Conservation (phyloP, 2,329 filamentous ascomycete genomes). For the Aspergillus novofumigatus region DNA sequence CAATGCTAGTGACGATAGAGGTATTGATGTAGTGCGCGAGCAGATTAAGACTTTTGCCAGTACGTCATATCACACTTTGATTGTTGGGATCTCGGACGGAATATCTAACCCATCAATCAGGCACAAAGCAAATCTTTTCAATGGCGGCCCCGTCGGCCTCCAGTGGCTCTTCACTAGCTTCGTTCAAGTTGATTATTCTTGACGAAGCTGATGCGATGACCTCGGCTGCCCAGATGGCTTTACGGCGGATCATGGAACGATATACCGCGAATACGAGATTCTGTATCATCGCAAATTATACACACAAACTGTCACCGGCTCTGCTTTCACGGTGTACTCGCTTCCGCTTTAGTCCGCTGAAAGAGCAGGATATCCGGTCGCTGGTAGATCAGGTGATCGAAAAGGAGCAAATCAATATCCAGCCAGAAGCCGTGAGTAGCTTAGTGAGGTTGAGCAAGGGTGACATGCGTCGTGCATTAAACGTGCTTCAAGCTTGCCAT, state of each 20-base stretch:
- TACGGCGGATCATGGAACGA: constrained; percentile 97
- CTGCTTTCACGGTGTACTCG: constrained; percentile 89
- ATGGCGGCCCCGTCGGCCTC: constrained; percentile 47
- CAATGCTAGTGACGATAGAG: constrained; percentile 94
- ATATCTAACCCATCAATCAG: constrained; percentile 18
- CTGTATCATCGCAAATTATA: constrained; percentile 98
- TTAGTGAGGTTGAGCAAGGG: constrained; percentile 86
- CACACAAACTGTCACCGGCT: constrained; percentile 92
- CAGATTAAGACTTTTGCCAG: constrained; percentile 99
- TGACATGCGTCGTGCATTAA: constrained; percentile 91
- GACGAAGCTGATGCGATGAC: constrained; percentile 99
- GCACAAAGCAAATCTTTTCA: constrained; percentile 94
- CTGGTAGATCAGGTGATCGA: constrained; percentile 86
- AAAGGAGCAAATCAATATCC: constrained; percentile 81
- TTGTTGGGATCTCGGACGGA: neutral
- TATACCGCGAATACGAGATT: constrained; percentile 97
- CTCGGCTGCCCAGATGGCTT: constrained; percentile 95
- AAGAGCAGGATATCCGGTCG: constrained; percentile 77
- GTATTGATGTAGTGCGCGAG: constrained; percentile 95
- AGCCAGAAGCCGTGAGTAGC: constrained; percentile 72
- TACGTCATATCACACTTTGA: constrained; percentile 19
- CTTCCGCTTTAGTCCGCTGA: constrained; percentile 91
- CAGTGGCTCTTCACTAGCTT: constrained; percentile 53
- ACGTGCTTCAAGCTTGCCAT: constrained; percentile 94
- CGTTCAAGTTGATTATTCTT: constrained; percentile 93